These are phyloP conservation scores for Astraeus odoratus DNA, from an alignment of 768 basidiomycete genomes.

Conservation along the genomic window DNA sequence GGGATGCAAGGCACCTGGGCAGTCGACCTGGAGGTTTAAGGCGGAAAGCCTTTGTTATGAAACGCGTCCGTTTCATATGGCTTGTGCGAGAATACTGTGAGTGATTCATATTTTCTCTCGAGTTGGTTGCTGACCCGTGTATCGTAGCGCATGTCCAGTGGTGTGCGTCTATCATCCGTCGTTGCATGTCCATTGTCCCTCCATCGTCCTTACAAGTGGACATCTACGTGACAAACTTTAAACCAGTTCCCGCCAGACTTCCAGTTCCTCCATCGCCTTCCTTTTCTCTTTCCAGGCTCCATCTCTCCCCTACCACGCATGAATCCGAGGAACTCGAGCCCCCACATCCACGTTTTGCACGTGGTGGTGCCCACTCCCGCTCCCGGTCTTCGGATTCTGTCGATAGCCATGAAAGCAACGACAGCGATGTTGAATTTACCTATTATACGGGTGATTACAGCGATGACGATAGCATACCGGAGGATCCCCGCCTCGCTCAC, in stretches of 20 bases:
- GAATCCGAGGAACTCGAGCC: constrained; percentile 26
- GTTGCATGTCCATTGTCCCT: constrained; percentile 51
- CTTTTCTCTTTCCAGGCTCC: constrained; percentile 12
- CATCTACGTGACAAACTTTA: constrained; percentile 66
- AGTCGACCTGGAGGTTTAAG: constrained; percentile 40
- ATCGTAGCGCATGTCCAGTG: constrained; percentile 64
- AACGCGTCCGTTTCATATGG: constrained; percentile 69
- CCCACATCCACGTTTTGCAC: constrained; percentile 27
- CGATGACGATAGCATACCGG: constrained; percentile 17
- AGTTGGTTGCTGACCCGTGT: background rate
- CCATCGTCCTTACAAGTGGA: constrained; percentile 49
- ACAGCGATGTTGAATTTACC: constrained; percentile 35
- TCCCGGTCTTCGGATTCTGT: constrained; percentile 20
- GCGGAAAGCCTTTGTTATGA: constrained; percentile 33
- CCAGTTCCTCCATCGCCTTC: constrained; percentile 4
- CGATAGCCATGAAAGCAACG: constrained; percentile 25
- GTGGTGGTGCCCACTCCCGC: constrained; percentile 5
- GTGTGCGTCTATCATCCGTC: constrained; percentile 62
- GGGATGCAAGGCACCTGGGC: constrained; percentile 44
- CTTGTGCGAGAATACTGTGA: constrained; percentile 68
- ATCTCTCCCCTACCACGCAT: constrained; percentile 4
- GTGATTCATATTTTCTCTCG: constrained; percentile 14
- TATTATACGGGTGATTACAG: constrained; percentile 35
- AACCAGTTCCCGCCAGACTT: constrained; percentile 19
- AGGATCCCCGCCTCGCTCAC: constrained; percentile 31